A percentile compares a stretch with the other conserved stretches of the same genome.
Evolutionary conservation across 1,284 basidiomycete genomes (phyloP).

Genomic region (Bjerkandera adusta): DNA sequence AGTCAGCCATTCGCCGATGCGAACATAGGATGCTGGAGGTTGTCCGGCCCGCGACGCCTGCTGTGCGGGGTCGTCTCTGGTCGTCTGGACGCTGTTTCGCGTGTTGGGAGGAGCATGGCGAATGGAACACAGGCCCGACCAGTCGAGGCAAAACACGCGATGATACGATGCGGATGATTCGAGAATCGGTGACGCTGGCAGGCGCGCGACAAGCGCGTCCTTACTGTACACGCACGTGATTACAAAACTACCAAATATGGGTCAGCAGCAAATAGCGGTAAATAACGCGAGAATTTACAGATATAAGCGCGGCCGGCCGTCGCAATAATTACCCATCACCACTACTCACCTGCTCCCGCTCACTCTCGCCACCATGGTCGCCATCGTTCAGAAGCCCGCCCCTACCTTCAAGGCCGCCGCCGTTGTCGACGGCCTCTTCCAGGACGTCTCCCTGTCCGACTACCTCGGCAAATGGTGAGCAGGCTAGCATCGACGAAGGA

Average conservation of each 20-base stretch:
- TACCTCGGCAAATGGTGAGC: constrained; percentile 81
- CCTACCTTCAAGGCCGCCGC: constrained; percentile 75
- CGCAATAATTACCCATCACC: neutral
- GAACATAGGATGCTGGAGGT: too few species aligned
- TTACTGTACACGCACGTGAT: constrained; percentile 15
- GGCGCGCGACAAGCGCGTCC: constrained; percentile 3
- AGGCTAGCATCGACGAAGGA: neutral
- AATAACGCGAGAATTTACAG: constrained; percentile 13
- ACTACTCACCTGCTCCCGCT: constrained; percentile 4
- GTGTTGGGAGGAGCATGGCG: too few species aligned
- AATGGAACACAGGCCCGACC: neutral
- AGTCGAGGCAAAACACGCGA: neutral
- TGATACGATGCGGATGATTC: neutral
- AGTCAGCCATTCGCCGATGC: too few species aligned
- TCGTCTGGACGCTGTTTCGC: too few species aligned
- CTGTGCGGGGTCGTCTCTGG: too few species aligned
- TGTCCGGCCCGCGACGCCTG: too few species aligned
- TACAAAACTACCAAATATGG: constrained; percentile 1
- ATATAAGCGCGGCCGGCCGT: constrained; percentile 4
- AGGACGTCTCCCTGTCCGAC: constrained; percentile 70
- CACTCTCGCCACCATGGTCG: constrained; percentile 48
- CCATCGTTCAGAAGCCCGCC: constrained; percentile 74
- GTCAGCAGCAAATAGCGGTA: constrained; percentile 1
- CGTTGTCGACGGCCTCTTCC: constrained; percentile 75
- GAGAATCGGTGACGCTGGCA: constrained; percentile 3